Evolutionary conservation across 2,329 filamentous ascomycete genomes (phyloP).

Genomic region (Pseudocercospora fijiensis): DNA sequence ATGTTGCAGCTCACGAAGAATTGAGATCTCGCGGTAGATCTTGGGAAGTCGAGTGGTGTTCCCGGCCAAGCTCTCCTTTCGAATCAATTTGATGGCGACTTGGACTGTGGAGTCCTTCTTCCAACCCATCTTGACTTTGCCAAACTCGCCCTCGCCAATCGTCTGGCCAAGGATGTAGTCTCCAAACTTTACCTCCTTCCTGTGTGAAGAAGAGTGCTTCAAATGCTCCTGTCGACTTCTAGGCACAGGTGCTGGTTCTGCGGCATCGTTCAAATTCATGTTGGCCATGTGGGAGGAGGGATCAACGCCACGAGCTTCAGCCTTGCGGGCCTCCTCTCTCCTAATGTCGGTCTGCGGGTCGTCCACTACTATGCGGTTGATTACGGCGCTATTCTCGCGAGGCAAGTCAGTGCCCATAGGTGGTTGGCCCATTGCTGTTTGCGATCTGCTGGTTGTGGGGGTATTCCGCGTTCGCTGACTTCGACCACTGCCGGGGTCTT

Average conservation of each 20-base stretch:
- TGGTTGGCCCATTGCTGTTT: constrained; percentile 54
- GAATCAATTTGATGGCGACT: constrained; percentile 97
- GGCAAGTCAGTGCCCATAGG: constrained; percentile 57
- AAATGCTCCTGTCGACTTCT: constrained; percentile 60
- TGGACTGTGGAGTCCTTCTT: constrained; percentile 88
- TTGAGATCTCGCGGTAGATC: constrained; percentile 95
- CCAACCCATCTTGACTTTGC: constrained; percentile 98
- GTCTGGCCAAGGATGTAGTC: constrained; percentile 96
- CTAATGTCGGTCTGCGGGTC: constrained; percentile 72
- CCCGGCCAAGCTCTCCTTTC: constrained; percentile 81
- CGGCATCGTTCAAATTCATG: constrained; percentile 47
- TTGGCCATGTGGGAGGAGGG: constrained; percentile 48
- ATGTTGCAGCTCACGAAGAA: constrained; percentile 81
- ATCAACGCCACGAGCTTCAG: constrained; percentile 54
- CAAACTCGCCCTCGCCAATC: constrained; percentile 95
- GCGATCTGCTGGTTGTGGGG: constrained; percentile 47
- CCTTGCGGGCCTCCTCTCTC: constrained; percentile 68
- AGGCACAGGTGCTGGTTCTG: constrained; percentile 33
- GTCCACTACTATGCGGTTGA: constrained; percentile 74
- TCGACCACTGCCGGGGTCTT: constrained; percentile 46
- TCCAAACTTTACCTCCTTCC: constrained; percentile 85
- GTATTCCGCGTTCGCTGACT: constrained; percentile 38
- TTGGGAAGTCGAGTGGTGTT: constrained; percentile 90
- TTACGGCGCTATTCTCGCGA: constrained; percentile 74
- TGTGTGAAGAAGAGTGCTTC: constrained; percentile 44